phyloP scores from a whole-genome alignment of 306 rosid species.

The Glycine soja region DNA sequence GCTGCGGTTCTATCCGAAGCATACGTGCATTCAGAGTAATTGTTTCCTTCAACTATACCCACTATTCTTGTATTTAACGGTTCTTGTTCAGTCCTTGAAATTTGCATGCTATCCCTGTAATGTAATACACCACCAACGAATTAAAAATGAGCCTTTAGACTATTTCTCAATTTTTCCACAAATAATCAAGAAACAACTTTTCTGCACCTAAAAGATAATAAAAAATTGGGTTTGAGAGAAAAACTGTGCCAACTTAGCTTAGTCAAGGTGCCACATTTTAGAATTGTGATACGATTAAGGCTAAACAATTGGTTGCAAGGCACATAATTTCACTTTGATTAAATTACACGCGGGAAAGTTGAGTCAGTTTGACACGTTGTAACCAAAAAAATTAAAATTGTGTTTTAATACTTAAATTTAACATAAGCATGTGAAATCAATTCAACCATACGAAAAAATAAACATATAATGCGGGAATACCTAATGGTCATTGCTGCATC shows the following conservation, averaged over 20 bases:
- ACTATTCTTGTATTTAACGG: conserved; percentile 44
- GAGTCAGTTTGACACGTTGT: conserved; percentile 33
- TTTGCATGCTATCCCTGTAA: conserved; percentile 74
- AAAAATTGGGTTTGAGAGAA: not conserved
- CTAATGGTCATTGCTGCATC: conserved; percentile 78
- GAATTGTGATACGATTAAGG: conserved; percentile 26
- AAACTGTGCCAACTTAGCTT: not conserved
- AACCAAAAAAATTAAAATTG: conserved; percentile 32
- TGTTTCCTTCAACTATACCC: conserved; percentile 48
- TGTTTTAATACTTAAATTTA: conserved; percentile 14
- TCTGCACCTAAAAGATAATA: no score
- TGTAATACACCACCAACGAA: conserved; percentile 35
- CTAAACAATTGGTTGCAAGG: conserved; percentile 38
- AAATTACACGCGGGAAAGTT: conserved; percentile 45
- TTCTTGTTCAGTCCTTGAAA: conserved; percentile 63
- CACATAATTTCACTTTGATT: conserved; percentile 44
- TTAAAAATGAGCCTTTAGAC: no score
- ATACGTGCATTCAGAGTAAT: conserved; percentile 59
- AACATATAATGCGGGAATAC: conserved; percentile 46
- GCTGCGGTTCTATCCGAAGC: conserved; percentile 74
- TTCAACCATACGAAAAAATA: not conserved
- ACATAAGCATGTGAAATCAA: conserved; percentile 19
- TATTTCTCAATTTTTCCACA: not conserved
- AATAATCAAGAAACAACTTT: no score
- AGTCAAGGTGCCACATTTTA: conserved; percentile 23